Base-by-base conservation (phyloP, 345 rosid genomes). In the Schrenkiella parvula region DNA sequence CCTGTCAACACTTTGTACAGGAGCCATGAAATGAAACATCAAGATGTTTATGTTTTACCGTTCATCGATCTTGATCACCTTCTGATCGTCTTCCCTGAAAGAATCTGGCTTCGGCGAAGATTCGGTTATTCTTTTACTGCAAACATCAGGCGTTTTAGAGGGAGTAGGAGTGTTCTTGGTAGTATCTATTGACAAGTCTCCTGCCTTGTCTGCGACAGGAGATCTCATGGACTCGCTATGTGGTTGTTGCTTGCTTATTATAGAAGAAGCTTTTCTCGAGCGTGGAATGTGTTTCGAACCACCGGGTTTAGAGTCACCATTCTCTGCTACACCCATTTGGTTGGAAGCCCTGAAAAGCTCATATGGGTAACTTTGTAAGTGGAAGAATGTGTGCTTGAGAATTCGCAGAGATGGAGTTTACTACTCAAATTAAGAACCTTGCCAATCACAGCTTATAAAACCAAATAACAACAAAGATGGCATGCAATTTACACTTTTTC, bases 1-100 rank as follows among this genome's bases (percentile, higher is more conserved):
- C 28, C 43, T 57, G 44, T 25, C 41, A 66, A 11, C 54, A 48
- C 0, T 48, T 47, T 7, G 21, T 7, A 43, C 48, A 65, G 43
- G 10, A 68, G 32, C 11, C 52, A 21, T 37, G 53, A 6, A 34
- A 21, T 29, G 25, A 23, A 19, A 10, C 58, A 4, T 50, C 26
- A 43, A 13, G 56, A 46, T 26, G 65, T 34, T 76, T 26, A 58
- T 51, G 39, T 42, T 35, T 88, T 82, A 91, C 86, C 99, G 91
- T 91, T 95, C 99, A 66, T 91, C 99, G 1, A 88, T 88, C 79
- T 87, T 83, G 72, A 86, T 84, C 85, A 88, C 88, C 23, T 79
- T 80, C 78, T 89, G 90, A 9, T 84, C 75, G 1, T 84, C 93
- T 82, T 85, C 93, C 72, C 80, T 80, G 66, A 82, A 82, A 11